Conservation (phyloP, 1,139 yeast species). For the Pichia sorboxylosa region DNA sequence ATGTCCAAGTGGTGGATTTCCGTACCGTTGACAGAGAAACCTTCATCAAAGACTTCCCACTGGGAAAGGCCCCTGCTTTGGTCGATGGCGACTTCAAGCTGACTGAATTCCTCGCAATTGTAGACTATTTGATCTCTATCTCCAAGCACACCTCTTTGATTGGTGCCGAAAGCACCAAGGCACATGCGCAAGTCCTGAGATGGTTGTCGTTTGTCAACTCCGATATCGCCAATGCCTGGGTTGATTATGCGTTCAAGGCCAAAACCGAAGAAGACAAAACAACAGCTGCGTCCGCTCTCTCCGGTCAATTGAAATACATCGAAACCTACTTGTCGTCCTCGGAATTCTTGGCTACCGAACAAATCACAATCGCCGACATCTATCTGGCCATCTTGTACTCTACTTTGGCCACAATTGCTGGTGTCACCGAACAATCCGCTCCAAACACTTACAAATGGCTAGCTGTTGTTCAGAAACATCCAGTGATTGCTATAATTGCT, state of each 20-base stretch:
- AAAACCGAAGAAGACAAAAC: constrained; percentile 5
- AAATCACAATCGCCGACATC: constrained; percentile 5
- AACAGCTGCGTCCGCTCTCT: not conserved
- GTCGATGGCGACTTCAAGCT: constrained; percentile 19
- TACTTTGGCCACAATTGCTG: not conserved
- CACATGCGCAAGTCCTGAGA: constrained; percentile 20
- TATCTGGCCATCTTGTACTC: not conserved
- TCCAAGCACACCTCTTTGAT: constrained; percentile 12
- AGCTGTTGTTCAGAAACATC: too few species aligned
- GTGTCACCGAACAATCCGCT: too few species aligned
- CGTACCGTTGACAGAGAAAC: not conserved
- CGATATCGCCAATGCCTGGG: constrained; percentile 13
- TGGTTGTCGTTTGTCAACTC: constrained; percentile 22
- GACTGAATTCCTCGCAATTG: constrained; percentile 21
- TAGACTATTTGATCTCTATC: constrained; percentile 19
- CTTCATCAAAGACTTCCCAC: constrained; percentile 12
- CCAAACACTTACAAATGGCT: too few species aligned
- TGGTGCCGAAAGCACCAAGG: constrained; percentile 16
- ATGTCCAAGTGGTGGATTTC: constrained; percentile 28
- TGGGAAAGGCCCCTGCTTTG: constrained; percentile 25
- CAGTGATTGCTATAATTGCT: too few species aligned
- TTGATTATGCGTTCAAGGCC: not conserved
- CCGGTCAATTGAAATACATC: not conserved
- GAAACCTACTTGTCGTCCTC: constrained; percentile 5
- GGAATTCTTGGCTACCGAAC: constrained; percentile 3